phyloP scores from a whole-genome alignment of 2,329 filamentous ascomycete species.

The Microsporum audouinii region DNA sequence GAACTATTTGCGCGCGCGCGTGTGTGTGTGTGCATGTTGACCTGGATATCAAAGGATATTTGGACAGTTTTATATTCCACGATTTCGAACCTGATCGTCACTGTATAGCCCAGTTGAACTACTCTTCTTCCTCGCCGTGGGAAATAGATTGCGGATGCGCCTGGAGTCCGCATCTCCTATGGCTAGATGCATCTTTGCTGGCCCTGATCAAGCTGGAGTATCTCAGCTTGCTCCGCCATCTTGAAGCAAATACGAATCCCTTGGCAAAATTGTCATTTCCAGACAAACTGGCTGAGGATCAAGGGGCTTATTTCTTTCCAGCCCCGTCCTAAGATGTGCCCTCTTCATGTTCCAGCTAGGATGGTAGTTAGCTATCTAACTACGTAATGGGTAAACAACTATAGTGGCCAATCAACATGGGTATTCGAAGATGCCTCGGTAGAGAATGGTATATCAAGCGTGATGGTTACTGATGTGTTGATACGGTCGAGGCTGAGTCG shows the following conservation, averaged over 20 bases:
- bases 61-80: not conserved
- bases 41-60: not conserved
- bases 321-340: not conserved
- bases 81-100: not conserved
- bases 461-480: too few species aligned
- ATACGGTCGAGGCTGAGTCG: not conserved
- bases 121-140: not conserved
- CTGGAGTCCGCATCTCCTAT: not conserved
- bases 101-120: not conserved
- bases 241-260: not conserved
- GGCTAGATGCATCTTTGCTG: not conserved
- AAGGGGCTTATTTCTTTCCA: not conserved
- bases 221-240: not conserved
- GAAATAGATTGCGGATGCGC: not conserved
- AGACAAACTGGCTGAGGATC: not conserved
- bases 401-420: not conserved
- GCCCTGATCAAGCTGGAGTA: not conserved
- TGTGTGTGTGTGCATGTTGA: not conserved
- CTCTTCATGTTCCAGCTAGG: not conserved
- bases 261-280: not conserved
- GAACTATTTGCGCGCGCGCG: not conserved
- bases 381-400: too few species aligned
- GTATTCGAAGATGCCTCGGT: not conserved
- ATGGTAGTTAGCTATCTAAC: not conserved
- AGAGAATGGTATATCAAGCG: too few species aligned